Evolutionary conservation across 257 asterid genomes (phyloP).

Genomic region (Scutellaria baicalensis): DNA sequence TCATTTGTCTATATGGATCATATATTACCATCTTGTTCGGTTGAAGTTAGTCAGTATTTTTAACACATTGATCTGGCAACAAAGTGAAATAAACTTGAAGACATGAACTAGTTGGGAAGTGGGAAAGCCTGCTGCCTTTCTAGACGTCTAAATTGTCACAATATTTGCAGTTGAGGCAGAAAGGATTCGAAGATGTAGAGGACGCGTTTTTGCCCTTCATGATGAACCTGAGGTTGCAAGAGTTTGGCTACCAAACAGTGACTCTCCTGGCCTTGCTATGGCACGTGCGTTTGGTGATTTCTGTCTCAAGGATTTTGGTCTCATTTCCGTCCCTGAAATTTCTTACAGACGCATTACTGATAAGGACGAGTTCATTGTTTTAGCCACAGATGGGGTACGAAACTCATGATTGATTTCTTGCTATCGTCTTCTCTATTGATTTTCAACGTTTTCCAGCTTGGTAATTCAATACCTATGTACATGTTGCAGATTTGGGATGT

Average conservation of each 20-base stretch:
- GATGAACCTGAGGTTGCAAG: slow-evolving; percentile 84
- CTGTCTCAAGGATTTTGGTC: slow-evolving; percentile 82
- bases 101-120: not conserved
- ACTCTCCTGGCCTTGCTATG: slow-evolving; percentile 95
- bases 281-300: slow-evolving; percentile 95
- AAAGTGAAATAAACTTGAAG: not conserved
- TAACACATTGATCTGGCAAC: not conserved
- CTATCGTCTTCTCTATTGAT: not conserved
- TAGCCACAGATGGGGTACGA: slow-evolving; percentile 87
- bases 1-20: not conserved
- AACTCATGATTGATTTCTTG: not conserved
- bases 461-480: not conserved
- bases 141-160: not conserved
- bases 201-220: slow-evolving; percentile 78
- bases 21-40: not conserved
- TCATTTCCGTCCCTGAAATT: slow-evolving; percentile 78
- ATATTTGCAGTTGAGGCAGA: slow-evolving; percentile 64
- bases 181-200: slow-evolving; percentile 73
- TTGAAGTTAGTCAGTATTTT: not conserved
- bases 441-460: not conserved
- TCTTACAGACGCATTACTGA: slow-evolving; percentile 59
- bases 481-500: slow-evolving; percentile 77
- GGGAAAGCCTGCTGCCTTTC: not conserved
- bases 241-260: slow-evolving; percentile 77
- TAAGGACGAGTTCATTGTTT: slow-evolving; percentile 67